These are phyloP conservation scores for Aspergillus cejpii DNA, from an alignment of 2,329 filamentous ascomycete genomes.

Conservation along the genomic window DNA sequence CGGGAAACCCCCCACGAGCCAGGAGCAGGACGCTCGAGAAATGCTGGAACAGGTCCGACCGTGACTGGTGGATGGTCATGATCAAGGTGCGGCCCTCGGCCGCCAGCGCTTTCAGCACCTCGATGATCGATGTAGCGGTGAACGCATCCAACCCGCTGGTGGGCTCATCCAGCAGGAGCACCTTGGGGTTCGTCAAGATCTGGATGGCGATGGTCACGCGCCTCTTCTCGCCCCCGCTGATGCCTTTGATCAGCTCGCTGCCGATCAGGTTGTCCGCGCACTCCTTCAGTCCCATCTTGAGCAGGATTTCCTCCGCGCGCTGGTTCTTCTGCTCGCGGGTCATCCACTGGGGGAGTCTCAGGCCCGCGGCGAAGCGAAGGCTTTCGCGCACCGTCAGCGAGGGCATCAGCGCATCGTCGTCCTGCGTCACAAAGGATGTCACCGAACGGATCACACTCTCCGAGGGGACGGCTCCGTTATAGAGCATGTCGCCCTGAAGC, in stretches of 20 bases:
- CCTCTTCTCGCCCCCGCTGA: constrained; percentile 72
- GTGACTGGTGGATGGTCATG: constrained; percentile 70
- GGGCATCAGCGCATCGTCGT: constrained; percentile 67
- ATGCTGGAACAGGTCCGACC: constrained; percentile 63
- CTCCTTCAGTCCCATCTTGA: constrained; percentile 71
- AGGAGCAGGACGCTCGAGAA: constrained; percentile 67
- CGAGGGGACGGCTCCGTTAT: constrained; percentile 63
- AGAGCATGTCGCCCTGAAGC: constrained; percentile 56
- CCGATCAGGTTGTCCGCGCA: constrained; percentile 70
- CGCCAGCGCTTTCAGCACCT: constrained; percentile 63
- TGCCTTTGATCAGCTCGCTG: constrained; percentile 66
- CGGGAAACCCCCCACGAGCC: constrained; percentile 60
- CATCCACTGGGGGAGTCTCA: constrained; percentile 66
- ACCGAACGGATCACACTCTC: constrained; percentile 63
- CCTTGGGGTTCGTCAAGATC: constrained; percentile 65
- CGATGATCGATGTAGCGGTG: constrained; percentile 68
- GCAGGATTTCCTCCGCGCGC: constrained; percentile 62
- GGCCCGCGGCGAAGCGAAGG: constrained; percentile 61
- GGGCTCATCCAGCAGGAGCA: constrained; percentile 69
- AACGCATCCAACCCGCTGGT: constrained; percentile 72
- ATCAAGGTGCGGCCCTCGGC: constrained; percentile 67
- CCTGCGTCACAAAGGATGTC: constrained; percentile 70
- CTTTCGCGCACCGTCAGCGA: constrained; percentile 72
- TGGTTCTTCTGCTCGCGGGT: constrained; percentile 58
- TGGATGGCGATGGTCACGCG: constrained; percentile 72